Evolutionary conservation across 192 early-diverging fungal species (phyloP).

Genomic region (Rhizophagus clarus): DNA sequence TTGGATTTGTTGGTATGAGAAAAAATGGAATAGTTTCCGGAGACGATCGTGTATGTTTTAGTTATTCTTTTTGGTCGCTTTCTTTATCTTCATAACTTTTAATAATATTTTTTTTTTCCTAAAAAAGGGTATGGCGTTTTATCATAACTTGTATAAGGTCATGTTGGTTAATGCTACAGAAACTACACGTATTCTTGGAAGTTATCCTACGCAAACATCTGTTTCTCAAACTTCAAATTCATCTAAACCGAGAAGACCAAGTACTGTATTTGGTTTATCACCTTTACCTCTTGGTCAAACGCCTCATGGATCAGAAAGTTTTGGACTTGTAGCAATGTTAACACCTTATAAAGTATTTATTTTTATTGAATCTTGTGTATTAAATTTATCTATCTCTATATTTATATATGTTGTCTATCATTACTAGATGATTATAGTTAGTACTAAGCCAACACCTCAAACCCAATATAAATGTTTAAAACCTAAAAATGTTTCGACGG

Average conservation of each 20-base stretch:
- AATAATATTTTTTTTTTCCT: background rate
- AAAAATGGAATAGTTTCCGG: slow-evolving; percentile 57
- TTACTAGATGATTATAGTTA: slow-evolving; percentile 57
- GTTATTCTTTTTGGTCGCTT: slow-evolving; percentile 1
- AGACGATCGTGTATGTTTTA: slow-evolving; percentile 49
- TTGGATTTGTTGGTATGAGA: slow-evolving; percentile 60
- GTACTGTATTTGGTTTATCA: slow-evolving; percentile 62
- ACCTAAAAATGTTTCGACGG: slow-evolving; percentile 44
- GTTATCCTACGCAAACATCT: slow-evolving; percentile 43
- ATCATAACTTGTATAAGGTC: slow-evolving; percentile 59
- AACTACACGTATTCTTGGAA: slow-evolving; percentile 57
- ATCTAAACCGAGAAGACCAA: slow-evolving; percentile 50
- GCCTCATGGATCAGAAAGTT: slow-evolving; percentile 55
- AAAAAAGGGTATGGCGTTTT: slow-evolving; percentile 59
- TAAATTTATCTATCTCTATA: background rate
- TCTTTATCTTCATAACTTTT: slow-evolving; percentile 1
- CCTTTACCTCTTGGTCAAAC: slow-evolving; percentile 58
- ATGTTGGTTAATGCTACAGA: slow-evolving; percentile 62
- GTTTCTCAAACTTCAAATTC: slow-evolving; percentile 4
- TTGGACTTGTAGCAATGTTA: slow-evolving; percentile 59
- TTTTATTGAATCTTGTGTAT: background rate
- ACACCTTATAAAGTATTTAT: slow-evolving; percentile 58
- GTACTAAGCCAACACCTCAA: slow-evolving; percentile 59
- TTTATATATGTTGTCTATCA: background rate
- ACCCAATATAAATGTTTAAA: slow-evolving; percentile 58